Conservation (phyloP, 129 eudicot genomes). For the Saposhnikovia divaricata region DNA sequence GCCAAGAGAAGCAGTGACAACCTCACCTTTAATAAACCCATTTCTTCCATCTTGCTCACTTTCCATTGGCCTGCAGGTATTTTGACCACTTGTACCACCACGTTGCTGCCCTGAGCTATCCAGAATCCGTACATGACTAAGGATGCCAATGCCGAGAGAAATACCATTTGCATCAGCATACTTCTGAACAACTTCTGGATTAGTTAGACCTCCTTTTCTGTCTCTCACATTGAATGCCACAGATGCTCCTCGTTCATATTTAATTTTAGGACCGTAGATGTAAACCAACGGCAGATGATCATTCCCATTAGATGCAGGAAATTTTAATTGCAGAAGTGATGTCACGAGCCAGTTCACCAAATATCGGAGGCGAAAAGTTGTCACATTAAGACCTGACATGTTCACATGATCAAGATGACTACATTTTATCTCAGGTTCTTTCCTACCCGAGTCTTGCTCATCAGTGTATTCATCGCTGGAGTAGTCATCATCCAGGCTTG, state of each 20-base stretch:
- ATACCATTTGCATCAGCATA: slow-evolving; percentile 57
- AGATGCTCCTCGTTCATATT: slow-evolving; percentile 52
- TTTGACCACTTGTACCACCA: slow-evolving; percentile 27
- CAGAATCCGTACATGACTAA: slow-evolving; percentile 41
- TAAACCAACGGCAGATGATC: slow-evolving; percentile 37
- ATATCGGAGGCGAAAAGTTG: slow-evolving; percentile 40
- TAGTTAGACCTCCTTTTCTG: slow-evolving; percentile 36
- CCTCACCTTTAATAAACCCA: slow-evolving; percentile 49
- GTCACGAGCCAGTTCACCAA: slow-evolving; percentile 58
- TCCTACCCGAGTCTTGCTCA: slow-evolving; percentile 28
- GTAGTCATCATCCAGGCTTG: slow-evolving; percentile 18
- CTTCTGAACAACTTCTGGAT: slow-evolving; percentile 55
- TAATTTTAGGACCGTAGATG: slow-evolving; percentile 57
- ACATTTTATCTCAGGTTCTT: slow-evolving; percentile 48
- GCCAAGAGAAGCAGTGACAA: slow-evolving; percentile 62
- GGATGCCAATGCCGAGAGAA: slow-evolving; percentile 60
- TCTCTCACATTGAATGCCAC: slow-evolving; percentile 56
- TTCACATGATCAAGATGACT: slow-evolving; percentile 50
- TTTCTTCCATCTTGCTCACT: slow-evolving; percentile 19
- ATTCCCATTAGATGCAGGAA: slow-evolving; percentile 28
- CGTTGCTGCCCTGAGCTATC: slow-evolving; percentile 14
- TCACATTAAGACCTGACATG: slow-evolving; percentile 49
- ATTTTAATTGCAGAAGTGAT: slow-evolving; percentile 41
- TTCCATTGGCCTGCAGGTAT: slow-evolving; percentile 46
- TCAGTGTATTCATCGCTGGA: slow-evolving; percentile 30